Evolutionary conservation across 805 yeast genomes (phyloP).

Genomic region (Yarrowia sp.): DNA sequence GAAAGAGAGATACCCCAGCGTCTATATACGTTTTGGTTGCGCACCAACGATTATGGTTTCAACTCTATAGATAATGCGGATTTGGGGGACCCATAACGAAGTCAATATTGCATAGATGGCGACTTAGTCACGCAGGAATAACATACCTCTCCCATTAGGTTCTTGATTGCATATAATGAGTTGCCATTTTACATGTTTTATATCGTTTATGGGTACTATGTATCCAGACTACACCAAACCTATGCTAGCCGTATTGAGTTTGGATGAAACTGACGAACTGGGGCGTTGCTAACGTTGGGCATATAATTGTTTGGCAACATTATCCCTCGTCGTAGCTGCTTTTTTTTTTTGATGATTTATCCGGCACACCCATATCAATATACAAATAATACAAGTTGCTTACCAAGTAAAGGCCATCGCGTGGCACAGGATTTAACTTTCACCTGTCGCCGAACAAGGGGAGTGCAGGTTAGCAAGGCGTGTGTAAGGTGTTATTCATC

Average conservation of each 20-base stretch:
- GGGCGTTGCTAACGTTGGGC: too few relatives aligned
- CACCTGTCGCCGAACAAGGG: neutral
- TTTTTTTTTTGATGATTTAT: too few relatives aligned
- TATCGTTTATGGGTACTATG: too few relatives aligned
- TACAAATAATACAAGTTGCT: too few relatives aligned
- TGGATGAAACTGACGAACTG: too few relatives aligned
- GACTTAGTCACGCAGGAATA: neutral
- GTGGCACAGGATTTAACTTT: neutral
- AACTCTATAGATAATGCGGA: neutral
- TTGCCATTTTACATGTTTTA: too few relatives aligned
- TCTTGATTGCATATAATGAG: too few relatives aligned
- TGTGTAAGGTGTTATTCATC: neutral
- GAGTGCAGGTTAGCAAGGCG: neutral
- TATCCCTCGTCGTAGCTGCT: too few relatives aligned
- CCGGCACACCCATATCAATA: too few relatives aligned
- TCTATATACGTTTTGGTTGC: slow-evolving; percentile 17
- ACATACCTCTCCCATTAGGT: neutral
- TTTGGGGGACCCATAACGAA: neutral
- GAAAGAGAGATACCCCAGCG: neutral
- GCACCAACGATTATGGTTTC: slow-evolving; percentile 9
- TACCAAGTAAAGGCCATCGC: neutral
- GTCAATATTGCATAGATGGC: neutral
- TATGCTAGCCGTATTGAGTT: too few relatives aligned
- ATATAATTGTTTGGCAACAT: too few relatives aligned
- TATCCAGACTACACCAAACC: too few relatives aligned